Evolutionary conservation across 2,329 filamentous ascomycete genomes (phyloP).

Genomic region (Phyllosticta paracitricarpa): DNA sequence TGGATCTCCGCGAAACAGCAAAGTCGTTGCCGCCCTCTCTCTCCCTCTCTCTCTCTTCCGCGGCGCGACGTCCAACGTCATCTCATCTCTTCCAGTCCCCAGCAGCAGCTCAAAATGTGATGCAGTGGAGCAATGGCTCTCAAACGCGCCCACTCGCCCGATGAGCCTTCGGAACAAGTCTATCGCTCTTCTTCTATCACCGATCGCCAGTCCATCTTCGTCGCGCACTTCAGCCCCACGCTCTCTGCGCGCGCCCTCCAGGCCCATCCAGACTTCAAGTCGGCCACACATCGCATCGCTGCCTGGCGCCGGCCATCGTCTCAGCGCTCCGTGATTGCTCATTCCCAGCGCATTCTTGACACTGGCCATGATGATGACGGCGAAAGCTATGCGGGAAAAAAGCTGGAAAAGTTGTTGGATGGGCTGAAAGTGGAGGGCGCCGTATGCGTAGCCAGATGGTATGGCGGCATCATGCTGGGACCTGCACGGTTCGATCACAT

Average conservation of each 20-base stretch:
- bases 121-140: slow-evolving; percentile 18
- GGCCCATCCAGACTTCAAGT: slow-evolving; percentile 31
- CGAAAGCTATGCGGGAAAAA: slow-evolving; percentile 41
- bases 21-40: background rate
- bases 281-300: slow-evolving; percentile 41
- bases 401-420: slow-evolving; percentile 37
- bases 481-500: slow-evolving; percentile 45
- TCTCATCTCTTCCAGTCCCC: background rate
- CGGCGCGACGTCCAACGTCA: background rate
- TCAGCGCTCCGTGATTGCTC: slow-evolving; percentile 32
- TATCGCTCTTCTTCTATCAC: slow-evolving; percentile 37
- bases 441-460: slow-evolving; percentile 46
- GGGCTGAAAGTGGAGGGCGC: slow-evolving; percentile 35
- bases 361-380: slow-evolving; percentile 44
- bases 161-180: slow-evolving; percentile 18
- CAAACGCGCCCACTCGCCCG: slow-evolving; percentile 21
- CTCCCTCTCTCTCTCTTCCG: background rate
- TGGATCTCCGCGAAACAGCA: background rate
- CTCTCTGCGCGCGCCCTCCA: slow-evolving; percentile 33
- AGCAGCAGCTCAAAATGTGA: background rate
- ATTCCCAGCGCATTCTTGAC: slow-evolving; percentile 23
- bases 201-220: slow-evolving; percentile 43
- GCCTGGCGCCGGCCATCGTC: slow-evolving; percentile 40
- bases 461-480: slow-evolving; percentile 43
- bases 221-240: slow-evolving; percentile 39